Evolutionary conservation across 2,329 filamentous ascomycete species (phyloP).

Genomic region (Phialemonium atrogriseum): DNA sequence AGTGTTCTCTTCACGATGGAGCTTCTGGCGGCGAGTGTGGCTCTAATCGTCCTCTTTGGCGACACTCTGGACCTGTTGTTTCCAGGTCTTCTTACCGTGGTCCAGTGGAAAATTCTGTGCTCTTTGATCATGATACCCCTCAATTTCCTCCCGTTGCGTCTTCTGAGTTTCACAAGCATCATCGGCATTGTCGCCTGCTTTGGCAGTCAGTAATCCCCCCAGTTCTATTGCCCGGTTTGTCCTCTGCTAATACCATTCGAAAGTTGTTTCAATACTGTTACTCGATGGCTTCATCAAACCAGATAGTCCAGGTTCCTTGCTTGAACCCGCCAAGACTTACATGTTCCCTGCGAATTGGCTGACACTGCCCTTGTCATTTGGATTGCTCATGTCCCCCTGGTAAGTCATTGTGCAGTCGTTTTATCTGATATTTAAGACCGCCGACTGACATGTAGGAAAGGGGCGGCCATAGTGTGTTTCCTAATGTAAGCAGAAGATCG

Average conservation of each 20-base stretch:
- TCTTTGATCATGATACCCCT: conserved; percentile 71
- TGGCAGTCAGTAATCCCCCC: conserved; percentile 57
- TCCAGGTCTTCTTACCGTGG: conserved; percentile 55
- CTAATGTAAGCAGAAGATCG: conserved; percentile 48
- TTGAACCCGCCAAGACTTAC: conserved; percentile 70
- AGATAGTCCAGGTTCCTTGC: conserved; percentile 70
- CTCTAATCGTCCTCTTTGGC: conserved; percentile 84
- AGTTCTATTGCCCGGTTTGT: neutral
- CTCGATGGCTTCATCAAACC: conserved; percentile 82
- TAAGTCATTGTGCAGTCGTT: too few species aligned
- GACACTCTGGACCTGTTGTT: conserved; percentile 78
- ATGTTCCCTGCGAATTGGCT: conserved; percentile 81
- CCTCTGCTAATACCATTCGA: conserved; percentile 3
- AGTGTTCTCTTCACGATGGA: conserved; percentile 85
- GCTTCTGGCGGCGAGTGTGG: conserved; percentile 80
- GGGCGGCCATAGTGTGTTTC: conserved; percentile 64
- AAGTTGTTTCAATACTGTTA: conserved; percentile 77
- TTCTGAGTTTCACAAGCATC: conserved; percentile 84
- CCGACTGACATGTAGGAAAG: conserved; percentile 3
- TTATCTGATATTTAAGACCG: neutral
- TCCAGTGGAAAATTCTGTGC: conserved; percentile 80
- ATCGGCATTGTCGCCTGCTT: conserved; percentile 88
- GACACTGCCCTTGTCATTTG: conserved; percentile 79
- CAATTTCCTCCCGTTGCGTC: conserved; percentile 73
- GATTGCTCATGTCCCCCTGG: conserved; percentile 73